phyloP scores from a whole-genome alignment of 1,139 yeast genomes.

The Casaregolazyma suthepensis region DNA sequence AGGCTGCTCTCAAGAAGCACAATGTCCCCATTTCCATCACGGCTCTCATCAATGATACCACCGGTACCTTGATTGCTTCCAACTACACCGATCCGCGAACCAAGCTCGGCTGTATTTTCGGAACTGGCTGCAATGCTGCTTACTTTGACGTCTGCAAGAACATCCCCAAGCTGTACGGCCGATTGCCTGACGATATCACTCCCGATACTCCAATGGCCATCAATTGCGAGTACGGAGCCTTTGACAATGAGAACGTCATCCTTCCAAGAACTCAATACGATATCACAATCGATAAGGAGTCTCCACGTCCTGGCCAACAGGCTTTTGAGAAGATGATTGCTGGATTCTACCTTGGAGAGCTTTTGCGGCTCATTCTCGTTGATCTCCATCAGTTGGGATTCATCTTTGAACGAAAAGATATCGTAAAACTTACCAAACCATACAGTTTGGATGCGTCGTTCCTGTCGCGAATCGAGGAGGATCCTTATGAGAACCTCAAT shows the following conservation, averaged over 20 bases:
- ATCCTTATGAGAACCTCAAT: constrained; percentile 78
- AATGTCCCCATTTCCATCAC: constrained; percentile 77
- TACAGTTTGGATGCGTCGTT: constrained; percentile 84
- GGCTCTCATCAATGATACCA: constrained; percentile 93
- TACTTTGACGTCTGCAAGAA: constrained; percentile 73
- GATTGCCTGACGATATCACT: constrained; percentile 55
- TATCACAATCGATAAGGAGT: constrained; percentile 66
- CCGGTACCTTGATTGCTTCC: constrained; percentile 96
- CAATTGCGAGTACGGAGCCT: constrained; percentile 97
- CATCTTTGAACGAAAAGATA: constrained; percentile 65
- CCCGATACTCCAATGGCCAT: constrained; percentile 79
- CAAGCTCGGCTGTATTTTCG: constrained; percentile 92
- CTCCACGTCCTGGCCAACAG: constrained; percentile 97
- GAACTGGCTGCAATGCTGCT: constrained; percentile 97
- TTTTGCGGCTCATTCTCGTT: constrained; percentile 70
- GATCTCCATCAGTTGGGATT: constrained; percentile 63
- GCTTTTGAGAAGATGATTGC: constrained; percentile 96
- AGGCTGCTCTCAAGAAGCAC: constrained; percentile 57
- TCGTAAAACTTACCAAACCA: constrained; percentile 50
- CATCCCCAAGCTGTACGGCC: constrained; percentile 80
- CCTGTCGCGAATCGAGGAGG: constrained; percentile 83
- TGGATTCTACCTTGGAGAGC: constrained; percentile 93
- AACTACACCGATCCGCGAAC: constrained; percentile 84
- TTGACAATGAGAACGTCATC: constrained; percentile 73
- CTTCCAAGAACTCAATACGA: constrained; percentile 92